Evolutionary conservation across 139 green algal genomes (phyloP), one percentile per base, ranked within the genome.

Genomic region (Chlamydomonas sp.): DNA sequence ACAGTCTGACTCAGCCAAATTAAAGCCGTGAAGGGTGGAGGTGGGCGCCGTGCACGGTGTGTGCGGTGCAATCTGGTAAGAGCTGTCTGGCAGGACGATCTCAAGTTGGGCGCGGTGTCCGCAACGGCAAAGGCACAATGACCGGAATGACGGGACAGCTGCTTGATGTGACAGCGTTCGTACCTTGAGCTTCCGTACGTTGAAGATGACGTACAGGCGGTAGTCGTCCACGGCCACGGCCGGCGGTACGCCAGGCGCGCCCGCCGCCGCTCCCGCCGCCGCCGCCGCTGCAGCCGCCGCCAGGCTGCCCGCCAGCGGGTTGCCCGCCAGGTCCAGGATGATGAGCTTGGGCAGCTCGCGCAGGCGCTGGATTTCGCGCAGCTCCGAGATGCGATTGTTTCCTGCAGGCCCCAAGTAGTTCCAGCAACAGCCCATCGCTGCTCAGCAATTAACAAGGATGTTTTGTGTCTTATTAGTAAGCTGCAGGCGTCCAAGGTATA

Each of bases 281-380:
- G 85, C 77, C 0, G 85, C 71, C 3, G 78, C 77, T 5, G 85
- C 85, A 0, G 82, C 82, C 10, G 82, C 71, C 7, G 85, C 82
- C 17, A 81, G 63, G 62, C 83, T 79, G 49, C 83, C 83, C 14
- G 83, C 83, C 73, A 88, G 73, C 31, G 83, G 83, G 83, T 88
- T 88, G 7, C 83, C 95, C 15, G 84, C 79, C 58, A 97, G 88
- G 89, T 97, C 94, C 59, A 97, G 84, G 75, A 97, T 96, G 89
- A 96, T 95, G 73, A 97, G 92, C 59, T 93, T 91, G 20, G 93
- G 93, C 63, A 97, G 92, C 12, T 93, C 90, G 59, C 92, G 88
- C 69, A 97, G 85, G 5, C 91, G 91, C 81, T 93, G 89, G 31
- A 94, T 89, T 83, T 96, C 92, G n/a, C 94, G 89, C n/a, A 94